phyloP scores from a whole-genome alignment of 2,329 filamentous ascomycete species.

The Neonectria faginata region DNA sequence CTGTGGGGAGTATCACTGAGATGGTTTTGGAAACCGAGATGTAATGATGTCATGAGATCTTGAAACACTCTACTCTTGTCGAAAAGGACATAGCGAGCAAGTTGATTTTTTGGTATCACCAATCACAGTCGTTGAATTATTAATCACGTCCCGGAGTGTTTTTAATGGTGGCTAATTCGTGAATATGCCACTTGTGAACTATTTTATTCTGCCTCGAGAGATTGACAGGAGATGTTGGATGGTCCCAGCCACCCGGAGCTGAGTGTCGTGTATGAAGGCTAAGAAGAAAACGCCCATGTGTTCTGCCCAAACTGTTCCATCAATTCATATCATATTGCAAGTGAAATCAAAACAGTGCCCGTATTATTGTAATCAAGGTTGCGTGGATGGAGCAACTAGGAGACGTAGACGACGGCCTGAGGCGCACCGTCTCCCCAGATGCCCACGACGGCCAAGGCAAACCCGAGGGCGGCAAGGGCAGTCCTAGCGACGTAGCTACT shows the following conservation, averaged over 20 bases:
- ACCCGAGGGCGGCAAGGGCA: conserved; percentile 65
- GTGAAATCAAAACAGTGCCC: conserved; percentile 20
- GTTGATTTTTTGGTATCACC: not conserved
- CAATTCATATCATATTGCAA: conserved; percentile 25
- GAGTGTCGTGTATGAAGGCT: conserved; percentile 5
- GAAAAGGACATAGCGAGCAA: not conserved
- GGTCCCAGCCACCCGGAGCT: conserved; percentile 18
- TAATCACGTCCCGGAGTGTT: not conserved
- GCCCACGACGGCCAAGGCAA: conserved; percentile 71
- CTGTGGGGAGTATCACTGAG: conserved; percentile 32
- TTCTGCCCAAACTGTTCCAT: conserved; percentile 35
- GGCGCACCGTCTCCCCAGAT: conserved; percentile 73
- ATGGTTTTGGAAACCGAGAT: not conserved
- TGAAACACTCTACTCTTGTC: not conserved
- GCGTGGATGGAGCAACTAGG: conserved; percentile 36
- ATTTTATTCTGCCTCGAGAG: conserved; percentile 22
- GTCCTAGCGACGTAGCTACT: conserved; percentile 67
- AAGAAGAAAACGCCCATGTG: conserved; percentile 36
- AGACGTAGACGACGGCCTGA: conserved; percentile 50
- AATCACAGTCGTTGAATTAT: not conserved
- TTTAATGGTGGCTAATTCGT: not conserved
- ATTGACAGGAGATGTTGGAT: conserved; percentile 41
- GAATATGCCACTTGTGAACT: conserved; percentile 12
- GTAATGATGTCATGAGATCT: not conserved
- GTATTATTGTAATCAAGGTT: conserved; percentile 18